phyloP scores from a whole-genome alignment of 1,284 basidiomycete species.

The Golubevia pallescens region DNA sequence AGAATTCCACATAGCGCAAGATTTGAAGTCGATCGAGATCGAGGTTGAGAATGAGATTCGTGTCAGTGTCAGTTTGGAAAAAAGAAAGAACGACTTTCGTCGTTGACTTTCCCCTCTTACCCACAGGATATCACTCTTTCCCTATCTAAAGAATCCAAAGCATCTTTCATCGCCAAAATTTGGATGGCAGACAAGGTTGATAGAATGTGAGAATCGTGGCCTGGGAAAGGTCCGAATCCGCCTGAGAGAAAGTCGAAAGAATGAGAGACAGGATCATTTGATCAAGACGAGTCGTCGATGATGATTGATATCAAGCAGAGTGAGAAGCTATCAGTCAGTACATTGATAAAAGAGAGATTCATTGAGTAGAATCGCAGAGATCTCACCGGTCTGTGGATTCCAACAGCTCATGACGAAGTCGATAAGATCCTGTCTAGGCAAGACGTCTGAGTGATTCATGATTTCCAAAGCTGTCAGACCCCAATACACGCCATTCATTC shows the following conservation, averaged over 20 bases:
- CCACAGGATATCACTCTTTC: constrained; percentile 4
- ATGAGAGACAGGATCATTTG: too few species aligned
- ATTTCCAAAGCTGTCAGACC: constrained; percentile 84
- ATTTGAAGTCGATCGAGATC: too few species aligned
- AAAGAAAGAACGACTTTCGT: constrained; percentile 1
- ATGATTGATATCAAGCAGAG: too few species aligned
- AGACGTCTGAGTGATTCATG: constrained; percentile 77
- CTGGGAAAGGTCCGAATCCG: constrained; percentile 87
- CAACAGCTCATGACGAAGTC: constrained; percentile 90
- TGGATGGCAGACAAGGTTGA: constrained; percentile 90
- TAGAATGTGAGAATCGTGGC: constrained; percentile 88
- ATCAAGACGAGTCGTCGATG: too few species aligned
- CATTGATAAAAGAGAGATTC: too few species aligned
- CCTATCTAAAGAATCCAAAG: constrained; percentile 71
- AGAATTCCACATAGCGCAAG: too few species aligned
- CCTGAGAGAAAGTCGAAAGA: constrained; percentile 68
- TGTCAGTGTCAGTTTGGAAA: constrained; percentile 7
- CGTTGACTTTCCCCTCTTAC: constrained; percentile 7
- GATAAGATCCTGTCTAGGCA: constrained; percentile 82
- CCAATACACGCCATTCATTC: constrained; percentile 97
- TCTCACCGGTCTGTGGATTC: too few species aligned
- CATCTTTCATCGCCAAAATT: constrained; percentile 84
- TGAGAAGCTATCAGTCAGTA: too few species aligned
- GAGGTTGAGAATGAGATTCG: not conserved
- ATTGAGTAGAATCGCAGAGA: too few species aligned